Base-by-base conservation (phyloP, 495 filamentous ascomycete genomes). In the Xylaria scruposa region DNA sequence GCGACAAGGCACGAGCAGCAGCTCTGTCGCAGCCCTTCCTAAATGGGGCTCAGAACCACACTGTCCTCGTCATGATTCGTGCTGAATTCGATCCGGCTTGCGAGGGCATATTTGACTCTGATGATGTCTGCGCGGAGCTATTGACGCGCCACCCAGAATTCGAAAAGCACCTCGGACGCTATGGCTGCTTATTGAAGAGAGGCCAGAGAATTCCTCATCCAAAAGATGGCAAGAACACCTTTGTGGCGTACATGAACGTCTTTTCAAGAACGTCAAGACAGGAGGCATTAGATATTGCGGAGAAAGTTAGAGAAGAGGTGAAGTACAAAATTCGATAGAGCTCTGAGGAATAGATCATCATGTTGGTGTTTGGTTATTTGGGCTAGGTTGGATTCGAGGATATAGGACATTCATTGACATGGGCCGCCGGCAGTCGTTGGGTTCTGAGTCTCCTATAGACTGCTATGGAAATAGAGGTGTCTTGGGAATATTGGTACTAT, bases 21-120 rank as follows among this genome's bases (percentile, higher is more conserved):
- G 66, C 76, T 17, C 71, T 83, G 13, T 76, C 78, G 4, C 74
- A 71, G 19, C 77, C 80, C 3, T 82, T 82, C 56, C 3, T 51
- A 9, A 51, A 62, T 21, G 78, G 78, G 4, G 69, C 80, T 3
- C 80, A 82, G 70, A 71, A 69, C 38, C 70, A 78, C 12, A 54
- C 74, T 0, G 75, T 73, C 7, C 61, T 76, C 54, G 74, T 75
- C 12, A 67, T 79, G 67, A 77, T 79, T 21, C 60, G 70, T 21
- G 78, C 76, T 21, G 78, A 79, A 5, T 79, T 75, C 33, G 74
- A 75, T 15, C 46, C 71, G 42, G 60, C 65, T 40, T 70, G 74
- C 12, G 73, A 77, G 31, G 82, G 82, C 0, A 74, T 82, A 36
- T 82, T 80, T 12, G 77, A 84, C 46, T 82, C 81, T 13, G 80